Base-by-base conservation (phyloP, 2,329 filamentous ascomycete species). In the Microsporum ferrugineum region DNA sequence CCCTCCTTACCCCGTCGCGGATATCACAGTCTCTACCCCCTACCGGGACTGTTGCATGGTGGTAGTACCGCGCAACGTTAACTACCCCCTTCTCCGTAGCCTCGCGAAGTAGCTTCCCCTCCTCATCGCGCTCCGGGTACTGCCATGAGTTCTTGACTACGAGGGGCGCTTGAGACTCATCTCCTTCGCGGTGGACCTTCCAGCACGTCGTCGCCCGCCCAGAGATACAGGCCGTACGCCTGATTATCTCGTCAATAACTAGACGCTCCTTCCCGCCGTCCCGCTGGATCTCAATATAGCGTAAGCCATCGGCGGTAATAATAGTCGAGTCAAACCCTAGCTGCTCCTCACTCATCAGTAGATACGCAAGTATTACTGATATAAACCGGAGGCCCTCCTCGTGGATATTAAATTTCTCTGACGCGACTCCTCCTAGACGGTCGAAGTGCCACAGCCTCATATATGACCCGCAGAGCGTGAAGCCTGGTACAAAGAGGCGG, bases 381-480 rank as follows among this genome's bases (percentile, higher is more conserved):
- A 63, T 29, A 31, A 61, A 61, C 4, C 14, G 36, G 2, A 63
- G 51, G 10, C 10, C 34, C 1, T 63, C 58, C 14, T 58, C 49
- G 47, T 64, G 57, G 47, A 62, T 61, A 47, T 62, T 43, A 34
- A 59, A 55, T 2, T 23, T 5, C 36, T 62, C 60, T 33, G 77
- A 80, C 60, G 72, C 74, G 43, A 80, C 74, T 4, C 73, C 76
- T 10, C 78, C 77, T 0, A 79, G 63, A n/a, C 74, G 69, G 65
- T 81, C 74, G 68, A 79, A 80, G 61, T 68, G 69, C 77, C 71
- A 81, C 60, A 80, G 64, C 53, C 75, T 72, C 73, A 80, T 78
- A 12, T 75, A 64, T 62, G 72, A 72, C 63, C 76, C 71, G 61
- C 72, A 81, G 10, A 81, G 62, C 2, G 77, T 80, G 70, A 82